Percentiles rank a stretch among this genome's conserved stretches.
phyloP scores from a whole-genome alignment of 495 filamentous ascomycete genomes.

The Penicillium chermesinum region DNA sequence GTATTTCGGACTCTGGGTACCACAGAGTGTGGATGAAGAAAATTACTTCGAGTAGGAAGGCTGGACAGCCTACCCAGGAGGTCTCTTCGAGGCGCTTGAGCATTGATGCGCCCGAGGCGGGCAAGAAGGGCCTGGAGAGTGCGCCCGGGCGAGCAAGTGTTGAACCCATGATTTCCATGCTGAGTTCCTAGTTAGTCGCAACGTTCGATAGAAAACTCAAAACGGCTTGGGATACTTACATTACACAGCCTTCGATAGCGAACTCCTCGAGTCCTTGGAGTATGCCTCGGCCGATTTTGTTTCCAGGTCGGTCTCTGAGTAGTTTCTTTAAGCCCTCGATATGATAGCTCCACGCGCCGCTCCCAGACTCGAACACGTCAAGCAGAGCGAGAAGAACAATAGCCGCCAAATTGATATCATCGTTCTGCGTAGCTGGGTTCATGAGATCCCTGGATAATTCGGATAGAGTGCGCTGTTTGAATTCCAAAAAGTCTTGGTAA shows the following conservation, averaged over 20 bases:
- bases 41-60: constrained; percentile 44
- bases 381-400: constrained; percentile 41
- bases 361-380: constrained; percentile 43
- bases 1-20: constrained; percentile 28
- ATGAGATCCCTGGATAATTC: constrained; percentile 36
- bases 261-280: constrained; percentile 39
- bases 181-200: constrained; percentile 1
- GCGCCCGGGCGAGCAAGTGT: constrained; percentile 42
- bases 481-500: constrained; percentile 38
- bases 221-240: constrained; percentile 23
- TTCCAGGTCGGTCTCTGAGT: constrained; percentile 26
- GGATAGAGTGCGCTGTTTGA: constrained; percentile 41
- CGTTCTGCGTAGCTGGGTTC: constrained; percentile 34
- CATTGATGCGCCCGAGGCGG: constrained; percentile 35
- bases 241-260: constrained; percentile 39
- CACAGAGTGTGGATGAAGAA: constrained; percentile 43
- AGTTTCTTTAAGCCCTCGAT: constrained; percentile 45
- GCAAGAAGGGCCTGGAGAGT: constrained; percentile 42
- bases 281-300: constrained; percentile 18
- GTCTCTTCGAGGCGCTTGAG: constrained; percentile 45
- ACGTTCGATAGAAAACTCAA: constrained; percentile 3
- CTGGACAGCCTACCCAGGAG: constrained; percentile 45
- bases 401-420: constrained; percentile 37
- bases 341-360: constrained; percentile 44
- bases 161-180: constrained; percentile 47